Evolutionary conservation across 805 yeast species (phyloP).

Genomic region (Nakazawaea ambrosiae): DNA sequence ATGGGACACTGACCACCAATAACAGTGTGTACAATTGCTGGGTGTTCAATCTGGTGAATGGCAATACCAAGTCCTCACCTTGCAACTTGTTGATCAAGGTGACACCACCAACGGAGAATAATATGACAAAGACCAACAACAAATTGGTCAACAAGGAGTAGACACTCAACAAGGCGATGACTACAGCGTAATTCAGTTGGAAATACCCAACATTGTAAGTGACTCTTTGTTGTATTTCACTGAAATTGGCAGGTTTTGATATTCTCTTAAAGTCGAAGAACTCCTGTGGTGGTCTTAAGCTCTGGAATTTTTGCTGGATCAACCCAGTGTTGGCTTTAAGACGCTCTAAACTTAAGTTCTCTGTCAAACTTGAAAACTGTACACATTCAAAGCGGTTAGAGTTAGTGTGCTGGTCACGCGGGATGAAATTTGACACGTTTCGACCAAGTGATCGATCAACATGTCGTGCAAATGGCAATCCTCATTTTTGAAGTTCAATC

Average conservation of each 20-base stretch:
- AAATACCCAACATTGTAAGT: conserved; percentile 81
- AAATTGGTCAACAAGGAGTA: conserved; percentile 86
- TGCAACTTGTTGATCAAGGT: conserved; percentile 70
- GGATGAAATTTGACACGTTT: too few species aligned
- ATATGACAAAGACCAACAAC: conserved; percentile 75
- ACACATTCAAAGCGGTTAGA: conserved; percentile 1
- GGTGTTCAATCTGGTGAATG: conserved; percentile 62
- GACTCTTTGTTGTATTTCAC: conserved; percentile 85
- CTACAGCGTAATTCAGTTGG: conserved; percentile 75
- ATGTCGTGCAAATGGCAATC: too few species aligned
- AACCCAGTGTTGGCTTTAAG: conserved; percentile 39
- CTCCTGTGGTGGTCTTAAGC: conserved; percentile 85
- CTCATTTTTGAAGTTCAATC: too few species aligned
- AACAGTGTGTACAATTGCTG: conserved; percentile 78
- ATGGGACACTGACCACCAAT: conserved; percentile 66
- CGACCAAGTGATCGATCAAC: too few species aligned
- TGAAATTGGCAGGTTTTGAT: conserved; percentile 84
- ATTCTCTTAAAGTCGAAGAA: conserved; percentile 87
- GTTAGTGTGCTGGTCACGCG: too few species aligned
- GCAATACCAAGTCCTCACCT: conserved; percentile 75
- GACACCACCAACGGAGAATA: conserved; percentile 66
- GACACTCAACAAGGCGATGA: conserved; percentile 64
- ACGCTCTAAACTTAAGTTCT: conserved; percentile 43
- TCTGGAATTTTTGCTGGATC: conserved; percentile 57
- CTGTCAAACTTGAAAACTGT: conserved; percentile 35